Conservation (phyloP, 2,329 filamentous ascomycete genomes). For the Fusarium abutilonis region DNA sequence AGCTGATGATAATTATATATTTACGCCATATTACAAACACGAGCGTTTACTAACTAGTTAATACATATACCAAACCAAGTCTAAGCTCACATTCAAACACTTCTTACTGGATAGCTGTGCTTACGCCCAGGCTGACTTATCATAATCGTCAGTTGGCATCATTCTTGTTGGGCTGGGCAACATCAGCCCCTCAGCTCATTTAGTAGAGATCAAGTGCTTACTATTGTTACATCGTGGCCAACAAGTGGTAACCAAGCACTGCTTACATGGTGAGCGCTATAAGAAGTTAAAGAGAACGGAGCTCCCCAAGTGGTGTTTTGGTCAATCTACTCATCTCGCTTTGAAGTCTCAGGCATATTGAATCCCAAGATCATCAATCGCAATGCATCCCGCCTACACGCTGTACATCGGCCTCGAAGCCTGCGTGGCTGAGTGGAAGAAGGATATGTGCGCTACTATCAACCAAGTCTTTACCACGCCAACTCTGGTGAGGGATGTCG, state of each 20-base stretch:
- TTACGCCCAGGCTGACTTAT: constrained; percentile 1
- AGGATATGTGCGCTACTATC: not conserved
- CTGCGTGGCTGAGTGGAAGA: constrained; percentile 13
- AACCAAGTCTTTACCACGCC: constrained; percentile 1
- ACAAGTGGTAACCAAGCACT: not conserved
- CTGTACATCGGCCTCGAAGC: constrained; percentile 21
- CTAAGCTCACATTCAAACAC: too few relatives aligned
- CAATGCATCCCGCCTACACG: constrained; percentile 30
- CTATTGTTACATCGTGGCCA: not conserved
- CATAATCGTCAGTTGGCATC: too few relatives aligned
- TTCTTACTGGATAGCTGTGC: not conserved
- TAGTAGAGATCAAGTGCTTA: constrained; percentile 19
- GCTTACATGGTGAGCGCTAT: not conserved
- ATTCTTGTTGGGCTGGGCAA: not conserved
- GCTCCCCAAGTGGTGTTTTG: not conserved
- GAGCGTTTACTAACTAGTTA: too few relatives aligned
- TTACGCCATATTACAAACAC: too few relatives aligned
- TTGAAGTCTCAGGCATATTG: not conserved
- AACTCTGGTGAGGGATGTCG: not conserved
- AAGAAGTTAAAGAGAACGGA: not conserved
- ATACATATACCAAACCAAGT: too few relatives aligned
- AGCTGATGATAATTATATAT: too few relatives aligned
- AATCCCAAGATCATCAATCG: not conserved
- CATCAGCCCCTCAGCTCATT: constrained; percentile 12
- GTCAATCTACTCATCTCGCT: not conserved